Evolutionary conservation across 495 filamentous ascomycete species (phyloP), one percentile per base, ranked within the genome.

Genomic region (Penicillium pulvis): DNA sequence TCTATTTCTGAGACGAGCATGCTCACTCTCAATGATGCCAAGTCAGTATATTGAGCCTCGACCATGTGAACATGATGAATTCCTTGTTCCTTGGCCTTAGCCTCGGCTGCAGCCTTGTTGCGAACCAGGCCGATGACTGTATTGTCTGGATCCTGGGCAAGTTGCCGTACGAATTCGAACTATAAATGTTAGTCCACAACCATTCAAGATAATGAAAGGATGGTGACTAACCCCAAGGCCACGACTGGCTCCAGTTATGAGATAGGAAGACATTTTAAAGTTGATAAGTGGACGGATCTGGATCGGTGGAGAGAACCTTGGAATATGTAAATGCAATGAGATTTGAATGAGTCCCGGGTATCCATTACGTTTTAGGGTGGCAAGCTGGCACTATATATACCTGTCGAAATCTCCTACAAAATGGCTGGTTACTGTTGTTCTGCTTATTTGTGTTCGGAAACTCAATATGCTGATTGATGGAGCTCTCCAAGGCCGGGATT

Each of bases 61-160:
- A 82, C 19, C 54, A 83, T 74, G 55, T 81, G 76, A 46, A 83
- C 60, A 24, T 81, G 82, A 45, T 7, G 73, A 71, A 7, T 58
- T 36, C n/a, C 48, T 39, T 14, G 23, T 28, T 24, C 8, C 12
- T 19, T 14, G 4, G 71, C 44, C 36, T 64, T 64, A 8, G 55
- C 46, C 14, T 73, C 65, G 1, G 73, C 70, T 0, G 61, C 59
- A 28, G 69, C 33, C 51, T 72, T 79, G 65, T 79, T 56, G 12
- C 77, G 78, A 20, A 79, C 76, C 0, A 82, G 59, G 30, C 71
- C 79, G 35, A 82, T 55, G 33, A 82, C 70, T 0, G 60, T 45
- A 54, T 79, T 79, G 1, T 61, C 56, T 17, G 66, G 60, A 49
- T 80, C 65, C n/a, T 42, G 46, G 1, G 76, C 72, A 42, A 80